Base-by-base conservation (phyloP, 345 rosid species). In the Eucalyptus sp. region DNA sequence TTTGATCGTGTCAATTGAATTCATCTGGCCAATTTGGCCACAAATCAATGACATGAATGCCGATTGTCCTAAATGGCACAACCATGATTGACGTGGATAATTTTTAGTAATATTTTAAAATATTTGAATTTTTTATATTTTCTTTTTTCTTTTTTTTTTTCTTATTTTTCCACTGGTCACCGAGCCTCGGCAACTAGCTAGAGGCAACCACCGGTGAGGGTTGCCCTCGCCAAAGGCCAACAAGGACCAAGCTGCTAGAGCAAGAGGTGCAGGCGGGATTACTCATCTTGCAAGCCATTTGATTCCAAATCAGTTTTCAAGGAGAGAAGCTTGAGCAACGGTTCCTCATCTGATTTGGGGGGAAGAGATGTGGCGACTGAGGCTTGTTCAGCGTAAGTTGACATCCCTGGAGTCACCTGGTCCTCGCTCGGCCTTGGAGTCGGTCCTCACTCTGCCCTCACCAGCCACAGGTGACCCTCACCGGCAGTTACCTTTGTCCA, bases 61-160 rank as follows among this genome's bases (percentile, higher is more conserved):
- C 10, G 2, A 8, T 7, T 0, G 2, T 56, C 62, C 62, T 56
- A 24, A 22, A 56, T 56, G 13, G 29, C 29, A 56, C 6, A 1
- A 24, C 0, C 18, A 24, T 22, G 4, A 0, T 25, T 24, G 29
- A 24, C 1, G 0, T 56, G 0, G 3, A 24, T 0, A 56, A 24
- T 56, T 56, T 56, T 56, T 56, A 24, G 1, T 24, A 24, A 24
- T 24, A 56, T 24, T 56, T 56, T 8, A 4, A 22, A 56, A 1
- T 22, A 24, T 24, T 24, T 10, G 1, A 25, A 56, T 9, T 56
- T 56, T 56, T 22, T 56, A 9, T 0, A 24, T 8, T 56, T 56
- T 56, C 0, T 24, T 56, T 56, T 25, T 24, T 1, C 24, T 10
- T 56, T 24, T 3, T 56, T 56, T 56, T 56, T 24, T 56, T 24